Conservation (phyloP, 2,329 filamentous ascomycete species). For the Ceratocystiopsis sp. region DNA sequence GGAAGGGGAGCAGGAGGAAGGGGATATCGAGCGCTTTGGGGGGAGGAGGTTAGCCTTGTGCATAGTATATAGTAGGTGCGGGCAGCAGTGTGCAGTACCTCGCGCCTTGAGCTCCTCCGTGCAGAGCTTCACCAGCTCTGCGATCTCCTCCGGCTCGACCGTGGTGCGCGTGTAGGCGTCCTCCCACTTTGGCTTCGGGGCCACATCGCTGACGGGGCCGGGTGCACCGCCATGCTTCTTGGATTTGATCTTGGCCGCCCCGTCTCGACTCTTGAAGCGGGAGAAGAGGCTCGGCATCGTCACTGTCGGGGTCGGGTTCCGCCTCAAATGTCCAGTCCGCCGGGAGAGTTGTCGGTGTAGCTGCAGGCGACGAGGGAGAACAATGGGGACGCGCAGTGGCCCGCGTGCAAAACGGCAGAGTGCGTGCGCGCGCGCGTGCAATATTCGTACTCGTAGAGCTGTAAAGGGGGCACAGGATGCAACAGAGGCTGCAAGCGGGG, state of each 20-base stretch:
- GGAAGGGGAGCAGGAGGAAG: slow-evolving; percentile 85
- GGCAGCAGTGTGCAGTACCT: slow-evolving; percentile 34
- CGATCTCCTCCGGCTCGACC: slow-evolving; percentile 78
- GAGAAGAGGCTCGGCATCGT: slow-evolving; percentile 43
- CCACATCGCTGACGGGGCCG: slow-evolving; percentile 31
- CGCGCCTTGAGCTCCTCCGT: slow-evolving; percentile 83
- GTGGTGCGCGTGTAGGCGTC: slow-evolving; percentile 72
- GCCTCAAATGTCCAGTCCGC: too few species aligned
- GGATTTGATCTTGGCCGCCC: slow-evolving; percentile 34
- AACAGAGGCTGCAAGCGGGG: too few species aligned
- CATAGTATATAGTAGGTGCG: too few species aligned
- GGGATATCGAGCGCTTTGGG: slow-evolving; percentile 64
- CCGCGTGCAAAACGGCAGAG: too few species aligned
- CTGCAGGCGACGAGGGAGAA: too few species aligned
- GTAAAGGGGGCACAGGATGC: too few species aligned
- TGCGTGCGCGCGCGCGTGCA: too few species aligned
- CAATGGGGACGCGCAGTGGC: too few species aligned
- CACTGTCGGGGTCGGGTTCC: not conserved
- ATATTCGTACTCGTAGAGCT: too few species aligned
- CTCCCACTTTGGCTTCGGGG: slow-evolving; percentile 63
- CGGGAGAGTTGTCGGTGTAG: too few species aligned
- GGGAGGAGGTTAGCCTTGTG: too few species aligned
- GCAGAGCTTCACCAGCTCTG: slow-evolving; percentile 70
- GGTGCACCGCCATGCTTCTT: slow-evolving; percentile 47
- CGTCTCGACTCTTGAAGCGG: slow-evolving; percentile 61